Evolutionary conservation across 2,329 filamentous ascomycete species (phyloP).

Genomic region (Talaromyces sp.): DNA sequence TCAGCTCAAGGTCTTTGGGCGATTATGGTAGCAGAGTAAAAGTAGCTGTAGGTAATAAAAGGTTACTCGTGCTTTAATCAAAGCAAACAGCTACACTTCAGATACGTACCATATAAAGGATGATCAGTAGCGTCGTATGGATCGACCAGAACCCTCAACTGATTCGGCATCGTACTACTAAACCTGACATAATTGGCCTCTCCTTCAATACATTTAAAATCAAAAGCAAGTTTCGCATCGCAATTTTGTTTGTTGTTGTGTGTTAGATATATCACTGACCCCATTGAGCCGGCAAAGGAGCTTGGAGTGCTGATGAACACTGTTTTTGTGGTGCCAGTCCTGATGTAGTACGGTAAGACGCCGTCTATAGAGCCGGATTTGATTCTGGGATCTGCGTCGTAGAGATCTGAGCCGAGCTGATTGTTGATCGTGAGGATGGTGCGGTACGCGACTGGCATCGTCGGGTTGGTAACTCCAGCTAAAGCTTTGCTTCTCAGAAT

Average conservation of each 20-base stretch:
- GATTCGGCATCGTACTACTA: constrained; percentile 13
- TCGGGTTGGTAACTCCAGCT: background rate
- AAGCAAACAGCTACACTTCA: background rate
- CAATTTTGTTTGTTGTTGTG: background rate
- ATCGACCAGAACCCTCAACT: constrained; percentile 11
- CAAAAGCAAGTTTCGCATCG: constrained; percentile 9
- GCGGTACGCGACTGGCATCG: constrained; percentile 15
- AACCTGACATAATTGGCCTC: constrained; percentile 16
- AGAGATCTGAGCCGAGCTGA: constrained; percentile 11
- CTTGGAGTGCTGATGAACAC: constrained; percentile 10
- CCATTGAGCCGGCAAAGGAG: constrained; percentile 11
- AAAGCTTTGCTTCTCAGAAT: background rate
- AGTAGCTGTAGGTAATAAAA: constrained; percentile 5
- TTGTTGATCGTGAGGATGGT: constrained; percentile 17
- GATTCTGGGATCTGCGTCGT: constrained; percentile 12
- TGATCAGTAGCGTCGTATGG: constrained; percentile 16
- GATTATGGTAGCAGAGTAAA: background rate
- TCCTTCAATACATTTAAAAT: constrained; percentile 12
- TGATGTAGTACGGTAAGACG: constrained; percentile 11
- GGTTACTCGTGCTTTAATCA: background rate
- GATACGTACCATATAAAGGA: constrained; percentile 14
- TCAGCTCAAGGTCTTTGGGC: background rate
- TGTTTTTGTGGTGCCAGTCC: constrained; percentile 7
- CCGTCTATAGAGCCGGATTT: constrained; percentile 4
- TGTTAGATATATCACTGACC: constrained; percentile 11